Conservation (phyloP, 495 filamentous ascomycete genomes). For the Polyplosphaeria fusca region DNA sequence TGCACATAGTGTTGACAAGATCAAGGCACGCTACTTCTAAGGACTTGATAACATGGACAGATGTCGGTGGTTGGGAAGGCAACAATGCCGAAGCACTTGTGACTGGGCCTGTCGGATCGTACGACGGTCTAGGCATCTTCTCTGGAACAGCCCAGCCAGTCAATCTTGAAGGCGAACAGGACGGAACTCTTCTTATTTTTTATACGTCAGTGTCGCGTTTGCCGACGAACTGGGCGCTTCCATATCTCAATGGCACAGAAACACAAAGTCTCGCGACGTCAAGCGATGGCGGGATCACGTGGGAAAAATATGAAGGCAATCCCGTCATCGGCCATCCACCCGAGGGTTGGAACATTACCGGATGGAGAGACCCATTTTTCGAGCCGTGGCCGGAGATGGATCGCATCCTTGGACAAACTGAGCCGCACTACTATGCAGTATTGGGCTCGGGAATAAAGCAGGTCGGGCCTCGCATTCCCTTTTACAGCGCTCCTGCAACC, state of each 20-base stretch:
- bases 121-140: conserved; percentile 53
- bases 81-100: conserved; percentile 38
- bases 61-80: conserved; percentile 41
- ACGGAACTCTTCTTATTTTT: conserved; percentile 47
- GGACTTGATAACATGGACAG: conserved; percentile 38
- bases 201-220: conserved; percentile 54
- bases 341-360: conserved; percentile 48
- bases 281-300: conserved; percentile 50
- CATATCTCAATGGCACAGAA: conserved; percentile 51
- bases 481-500: conserved; percentile 50
- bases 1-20: conserved; percentile 14
- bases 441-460: conserved; percentile 53
- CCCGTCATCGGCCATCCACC: conserved; percentile 50
- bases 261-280: conserved; percentile 51
- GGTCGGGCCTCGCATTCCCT: conserved; percentile 49
- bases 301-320: conserved; percentile 50
- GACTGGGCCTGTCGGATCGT: conserved; percentile 37
- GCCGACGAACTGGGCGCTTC: conserved; percentile 50
- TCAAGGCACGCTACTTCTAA: conserved; percentile 28
- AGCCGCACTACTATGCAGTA: conserved; percentile 49
- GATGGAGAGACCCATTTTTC: conserved; percentile 56
- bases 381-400: conserved; percentile 47
- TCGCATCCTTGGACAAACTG: conserved; percentile 34
- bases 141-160: conserved; percentile 50
- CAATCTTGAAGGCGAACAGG: conserved; percentile 43